Conservation (phyloP, 805 yeast genomes). For the Candida endomychidarum region DNA sequence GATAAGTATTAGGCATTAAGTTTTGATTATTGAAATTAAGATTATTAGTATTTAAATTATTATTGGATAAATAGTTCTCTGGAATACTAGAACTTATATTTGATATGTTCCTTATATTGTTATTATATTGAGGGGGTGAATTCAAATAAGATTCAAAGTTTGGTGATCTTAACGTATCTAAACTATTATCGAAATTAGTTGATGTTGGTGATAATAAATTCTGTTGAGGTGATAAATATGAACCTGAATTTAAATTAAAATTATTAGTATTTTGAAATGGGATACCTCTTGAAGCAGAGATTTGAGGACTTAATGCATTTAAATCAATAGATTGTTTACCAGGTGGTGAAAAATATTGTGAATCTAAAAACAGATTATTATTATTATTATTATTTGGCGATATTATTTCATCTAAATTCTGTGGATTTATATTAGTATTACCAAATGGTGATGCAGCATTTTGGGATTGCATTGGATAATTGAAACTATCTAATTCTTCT, state of each 20-base stretch:
- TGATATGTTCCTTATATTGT: conserved; percentile 11
- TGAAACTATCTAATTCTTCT: conserved; percentile 27
- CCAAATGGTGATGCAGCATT: conserved; percentile 10
- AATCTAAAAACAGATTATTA: conserved; percentile 25
- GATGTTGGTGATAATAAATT: conserved; percentile 33
- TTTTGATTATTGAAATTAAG: conserved; percentile 1
- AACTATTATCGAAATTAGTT: conserved; percentile 27
- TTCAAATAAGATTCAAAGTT: conserved; percentile 28
- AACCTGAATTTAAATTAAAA: conserved; percentile 25
- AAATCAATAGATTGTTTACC: conserved; percentile 18
- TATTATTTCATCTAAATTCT: conserved; percentile 37
- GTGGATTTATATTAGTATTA: conserved; percentile 15
- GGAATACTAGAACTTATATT: conserved; percentile 27
- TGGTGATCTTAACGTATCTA: conserved; percentile 38
- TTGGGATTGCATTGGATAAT: conserved; percentile 14
- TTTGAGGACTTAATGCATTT: conserved; percentile 31
- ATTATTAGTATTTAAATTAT: background rate
- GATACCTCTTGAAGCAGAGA: conserved; percentile 30
- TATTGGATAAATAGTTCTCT: conserved; percentile 21
- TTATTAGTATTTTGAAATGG: conserved; percentile 20
- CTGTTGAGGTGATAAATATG: conserved; percentile 37
- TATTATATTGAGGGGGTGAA: conserved; percentile 38
- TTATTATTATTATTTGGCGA: conserved; percentile 27
- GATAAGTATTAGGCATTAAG: background rate
- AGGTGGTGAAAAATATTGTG: conserved; percentile 44